Base-by-base conservation (phyloP, 768 basidiomycete genomes). In the Suillus alpinus region DNA sequence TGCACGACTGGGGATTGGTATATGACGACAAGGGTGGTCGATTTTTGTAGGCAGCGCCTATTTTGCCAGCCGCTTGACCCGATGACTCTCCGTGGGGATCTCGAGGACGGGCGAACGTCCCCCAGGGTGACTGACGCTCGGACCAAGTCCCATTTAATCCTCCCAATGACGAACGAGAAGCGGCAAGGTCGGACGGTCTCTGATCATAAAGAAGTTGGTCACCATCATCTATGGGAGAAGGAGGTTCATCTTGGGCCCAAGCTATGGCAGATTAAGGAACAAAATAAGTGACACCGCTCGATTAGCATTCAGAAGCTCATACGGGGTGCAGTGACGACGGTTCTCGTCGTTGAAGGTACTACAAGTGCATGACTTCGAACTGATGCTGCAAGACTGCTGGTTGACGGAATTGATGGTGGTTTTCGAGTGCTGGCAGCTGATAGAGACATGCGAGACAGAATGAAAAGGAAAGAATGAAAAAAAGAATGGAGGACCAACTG, bases 191-290 rank as follows among this genome's bases (percentile, higher is more conserved):
- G 39, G 81, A 82, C 16, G 81, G 78, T 14, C 79, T 80, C 41
- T 77, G 69, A 37, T 80, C 78, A 58, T 75, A 66, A 40, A 69
- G 66, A 72, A 69, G 67, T 62, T 66, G 67, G 39, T 64, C 68
- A n/a, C n/a, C n/a, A 34, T 78, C 79, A 52, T 81, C 80, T 3
- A 76, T 82, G 1, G 90, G 89, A 0, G 90, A 91, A 4, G 89
- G 89, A 4, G 90, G 90, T 68, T 94, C 92, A 69, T 93, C 88
- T 65, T 83, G 80, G 4, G 91, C 92, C 91, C 91, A 94, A 53
- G 92, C 91, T 94, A 57, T 13, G 52, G 57, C 37, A 44, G 56
- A 59, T 46, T 60, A 60, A n/a, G 13, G 37, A 1, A 58, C 58
- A 46, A 10, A 26, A 53, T 64, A 50, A 60, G 61, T 26, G 32